Percentiles rank a stretch among this genome's conserved stretches.
Evolutionary conservation across 305 asterid genomes (phyloP).

Genomic region (Fraxinus xanthoxyloides): DNA sequence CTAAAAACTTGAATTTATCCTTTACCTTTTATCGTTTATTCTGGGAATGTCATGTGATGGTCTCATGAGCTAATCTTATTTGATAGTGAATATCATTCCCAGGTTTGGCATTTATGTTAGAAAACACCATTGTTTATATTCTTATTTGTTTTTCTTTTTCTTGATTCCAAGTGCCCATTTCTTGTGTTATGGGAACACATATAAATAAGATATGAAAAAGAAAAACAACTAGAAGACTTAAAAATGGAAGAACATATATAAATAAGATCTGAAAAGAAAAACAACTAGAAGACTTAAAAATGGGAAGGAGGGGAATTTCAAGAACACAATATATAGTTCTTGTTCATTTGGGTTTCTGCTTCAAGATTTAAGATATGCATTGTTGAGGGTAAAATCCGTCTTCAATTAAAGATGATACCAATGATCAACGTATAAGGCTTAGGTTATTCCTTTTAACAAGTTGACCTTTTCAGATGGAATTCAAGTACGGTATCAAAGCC

Average conservation of each 20-base stretch:
- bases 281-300: background rate
- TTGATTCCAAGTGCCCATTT: background rate
- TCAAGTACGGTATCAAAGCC: background rate
- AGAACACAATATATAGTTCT: background rate
- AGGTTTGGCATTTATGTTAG: background rate
- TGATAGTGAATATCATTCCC: background rate
- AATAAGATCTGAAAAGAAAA: background rate
- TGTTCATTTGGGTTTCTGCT: background rate
- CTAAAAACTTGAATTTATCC: background rate
- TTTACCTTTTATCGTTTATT: background rate
- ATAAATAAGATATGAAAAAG: background rate
- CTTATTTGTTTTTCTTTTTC: background rate
- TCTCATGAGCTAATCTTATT: background rate
- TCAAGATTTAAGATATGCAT: background rate
- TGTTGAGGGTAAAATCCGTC: background rate
- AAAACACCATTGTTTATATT: background rate
- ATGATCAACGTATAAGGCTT: background rate
- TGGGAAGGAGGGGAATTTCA: background rate
- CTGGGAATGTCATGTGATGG: background rate
- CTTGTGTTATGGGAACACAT: background rate
- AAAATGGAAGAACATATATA: background rate
- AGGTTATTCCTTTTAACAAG: background rate
- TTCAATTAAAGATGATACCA: background rate
- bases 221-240: background rate
- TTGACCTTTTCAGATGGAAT: background rate